Evolutionary conservation across 2,329 filamentous ascomycete species (phyloP).

Genomic region (Aspergillus unguis): DNA sequence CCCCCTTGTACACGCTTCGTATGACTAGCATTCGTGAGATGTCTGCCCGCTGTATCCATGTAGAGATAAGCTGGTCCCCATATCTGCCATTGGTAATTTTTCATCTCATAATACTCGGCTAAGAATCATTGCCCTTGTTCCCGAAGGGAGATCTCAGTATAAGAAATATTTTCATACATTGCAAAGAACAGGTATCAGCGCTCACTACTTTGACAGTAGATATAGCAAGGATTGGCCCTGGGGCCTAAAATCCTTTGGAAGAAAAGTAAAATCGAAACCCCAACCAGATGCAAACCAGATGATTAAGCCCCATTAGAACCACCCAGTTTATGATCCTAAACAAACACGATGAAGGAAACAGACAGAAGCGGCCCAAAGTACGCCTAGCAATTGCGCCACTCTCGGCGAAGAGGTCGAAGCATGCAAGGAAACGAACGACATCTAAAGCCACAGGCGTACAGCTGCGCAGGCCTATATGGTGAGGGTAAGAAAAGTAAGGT

Average conservation of each 20-base stretch:
- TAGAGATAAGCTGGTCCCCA: too few relatives aligned
- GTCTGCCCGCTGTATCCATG: conserved; percentile 15
- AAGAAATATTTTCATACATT: too few relatives aligned
- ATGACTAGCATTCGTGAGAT: conserved; percentile 26
- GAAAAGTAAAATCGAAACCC: conserved; percentile 6
- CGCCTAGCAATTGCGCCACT: too few relatives aligned
- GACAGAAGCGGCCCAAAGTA: conserved; percentile 7
- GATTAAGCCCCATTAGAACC: conserved; percentile 4
- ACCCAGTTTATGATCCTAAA: conserved; percentile 3
- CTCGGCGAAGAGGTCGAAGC: too few relatives aligned
- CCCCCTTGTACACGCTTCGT: conserved; percentile 21
- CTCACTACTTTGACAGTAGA: background rate
- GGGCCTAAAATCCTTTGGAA: background rate
- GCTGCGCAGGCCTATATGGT: too few relatives aligned
- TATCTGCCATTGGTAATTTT: too few relatives aligned
- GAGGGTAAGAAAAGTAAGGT: conserved; percentile 7
- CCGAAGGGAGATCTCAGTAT: too few relatives aligned
- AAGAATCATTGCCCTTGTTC: too few relatives aligned
- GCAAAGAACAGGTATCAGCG: background rate
- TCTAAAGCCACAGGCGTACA: too few relatives aligned
- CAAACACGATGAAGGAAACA: background rate
- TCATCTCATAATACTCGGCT: too few relatives aligned
- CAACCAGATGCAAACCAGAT: conserved; percentile 17
- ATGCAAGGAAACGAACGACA: too few relatives aligned
- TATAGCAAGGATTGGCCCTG: background rate